phyloP scores from a whole-genome alignment of 2,329 filamentous ascomycete species.

The Gaeumannomyces sp. region DNA sequence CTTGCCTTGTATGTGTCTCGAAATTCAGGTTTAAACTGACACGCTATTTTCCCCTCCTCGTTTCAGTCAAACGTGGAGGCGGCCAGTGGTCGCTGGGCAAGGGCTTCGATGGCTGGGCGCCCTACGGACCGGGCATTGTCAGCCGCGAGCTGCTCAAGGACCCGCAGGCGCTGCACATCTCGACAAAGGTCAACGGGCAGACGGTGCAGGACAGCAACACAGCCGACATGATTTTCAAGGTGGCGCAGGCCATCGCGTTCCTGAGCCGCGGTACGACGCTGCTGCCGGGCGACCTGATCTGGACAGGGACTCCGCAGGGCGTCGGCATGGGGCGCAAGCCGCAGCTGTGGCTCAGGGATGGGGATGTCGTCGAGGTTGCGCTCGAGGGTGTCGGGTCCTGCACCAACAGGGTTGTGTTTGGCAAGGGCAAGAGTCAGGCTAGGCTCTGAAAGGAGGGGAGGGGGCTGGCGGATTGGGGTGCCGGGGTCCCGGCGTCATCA shows the following conservation, averaged over 20 bases:
- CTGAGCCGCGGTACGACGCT: conserved; percentile 57
- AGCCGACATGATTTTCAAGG: conserved; percentile 57
- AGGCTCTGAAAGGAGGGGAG: conserved; percentile 23
- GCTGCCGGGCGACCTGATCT: conserved; percentile 58
- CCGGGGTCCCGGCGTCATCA: no score
- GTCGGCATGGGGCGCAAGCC: conserved; percentile 66
- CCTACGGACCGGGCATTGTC: conserved; percentile 67
- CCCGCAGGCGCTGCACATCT: conserved; percentile 50
- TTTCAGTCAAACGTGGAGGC: conserved; percentile 57
- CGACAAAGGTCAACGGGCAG: conserved; percentile 53
- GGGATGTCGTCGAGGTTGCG: conserved; percentile 63
- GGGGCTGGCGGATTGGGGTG: no score
- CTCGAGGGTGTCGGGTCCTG: conserved; percentile 60
- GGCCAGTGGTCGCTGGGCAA: conserved; percentile 69
- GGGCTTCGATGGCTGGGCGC: conserved; percentile 70
- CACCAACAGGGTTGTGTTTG: conserved; percentile 44
- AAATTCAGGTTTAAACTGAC: no score
- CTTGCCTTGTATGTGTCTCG: no score
- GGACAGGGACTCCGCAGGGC: conserved; percentile 63
- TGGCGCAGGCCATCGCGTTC: conserved; percentile 53
- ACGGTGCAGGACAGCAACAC: conserved; percentile 45
- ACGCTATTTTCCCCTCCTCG: no score
- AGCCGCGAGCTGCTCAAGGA: conserved; percentile 47
- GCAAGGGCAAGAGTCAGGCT: conserved; percentile 21
- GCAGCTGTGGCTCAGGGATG: conserved; percentile 62